Base-by-base conservation (phyloP, 2,329 filamentous ascomycete genomes). In the Chaetomium sp. region DNA sequence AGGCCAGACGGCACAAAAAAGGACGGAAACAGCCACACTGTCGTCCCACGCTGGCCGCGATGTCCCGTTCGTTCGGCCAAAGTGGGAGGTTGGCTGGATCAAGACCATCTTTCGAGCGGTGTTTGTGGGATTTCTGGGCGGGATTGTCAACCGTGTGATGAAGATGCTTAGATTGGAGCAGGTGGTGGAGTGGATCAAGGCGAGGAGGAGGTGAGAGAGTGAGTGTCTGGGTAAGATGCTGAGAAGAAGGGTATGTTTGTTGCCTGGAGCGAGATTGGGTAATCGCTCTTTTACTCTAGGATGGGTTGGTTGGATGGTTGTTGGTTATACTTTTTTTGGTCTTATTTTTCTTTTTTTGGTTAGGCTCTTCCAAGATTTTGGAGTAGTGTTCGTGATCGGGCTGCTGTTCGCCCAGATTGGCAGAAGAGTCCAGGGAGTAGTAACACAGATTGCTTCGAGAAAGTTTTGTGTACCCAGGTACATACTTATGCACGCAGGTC, bases 41-140 rank as follows among this genome's bases (percentile, higher is more conserved):
- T 10, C 48, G 5, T 3, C 4, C 35, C 3, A 4, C 1, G 38
- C 12, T 11, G 38, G 40, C 11, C 6, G 6, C 1, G 6, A 6
- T 27, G n/a, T 50, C 3, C 53, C 48, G 0, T n/a, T 41, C 11
- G 42, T 45, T 19, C 44, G 36, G 2, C 46, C 50, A 8, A 52
- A 37, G 38, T 7, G 36, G 19, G 54, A 58, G 33, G 58, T 58
- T 11, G 59, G 61, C 46, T 72, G 72, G 73, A 60, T 75, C 19
- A 59, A 60, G 35, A 61, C 66, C 8, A 70, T 74, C 52, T 61
- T 74, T 48, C 65, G 61, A 36, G 57, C 70, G 3, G 49, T 74
- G 1, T 70, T 75, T 57, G 69, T 73, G 44, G 71, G 73, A 49
- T 72, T 69, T 67, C 65, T 75, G 11, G 70, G 72, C 3, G 67